Base-by-base conservation (phyloP, 2,329 filamentous ascomycete genomes). In the Botrytis paeoniae region DNA sequence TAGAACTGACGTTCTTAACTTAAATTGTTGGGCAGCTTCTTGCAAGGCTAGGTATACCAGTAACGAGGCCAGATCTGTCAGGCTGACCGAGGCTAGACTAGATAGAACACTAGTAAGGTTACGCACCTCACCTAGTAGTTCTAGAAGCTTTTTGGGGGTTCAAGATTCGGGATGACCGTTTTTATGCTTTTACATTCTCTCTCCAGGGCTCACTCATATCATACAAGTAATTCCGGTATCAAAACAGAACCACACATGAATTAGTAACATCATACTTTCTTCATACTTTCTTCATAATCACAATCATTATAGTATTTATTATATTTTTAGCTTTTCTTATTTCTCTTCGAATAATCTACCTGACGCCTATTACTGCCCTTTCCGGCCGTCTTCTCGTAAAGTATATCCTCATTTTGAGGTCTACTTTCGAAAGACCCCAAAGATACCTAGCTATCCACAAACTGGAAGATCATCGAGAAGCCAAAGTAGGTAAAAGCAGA, bases 261-360 rank as follows among this genome's bases (percentile, higher is more conserved):
- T 29, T 18, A 7, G 12, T 39, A 16, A 8, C 10, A 39, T 61
- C 35, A 39, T 16, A 10, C 35, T 25, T 37, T 37, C 48, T 5
- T 14, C 14, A 39, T 16, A 10, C 35, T 25, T 37, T 37, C 48
- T 5, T 6, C 14, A 18, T 18, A 57, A 45, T n/a, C 37, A 18
- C 22, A 18, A 37, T 29, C 25, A n/a, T 39, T n/a, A 22, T 3
- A 29, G 18, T 9, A 9, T 29, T 6, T 12, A 8, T 29, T 3
- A 41, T 43, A 8, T 39, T 22, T 57, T n/a, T 16, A 41, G 7
- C 59, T 64, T 32, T 66, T 61, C 48, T 68, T 69, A 20, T 60
- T 68, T 69, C 32, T 68, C 61, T 68, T 68, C 39, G 39, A 69
- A n/a, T 43, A 65, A 35, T 71, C 73, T 74, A 73, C 71, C 71